Evolutionary conservation across 148 eudicot species (phyloP), one percentile per base, ranked within the genome.

Genomic region (Drosera capensis): DNA sequence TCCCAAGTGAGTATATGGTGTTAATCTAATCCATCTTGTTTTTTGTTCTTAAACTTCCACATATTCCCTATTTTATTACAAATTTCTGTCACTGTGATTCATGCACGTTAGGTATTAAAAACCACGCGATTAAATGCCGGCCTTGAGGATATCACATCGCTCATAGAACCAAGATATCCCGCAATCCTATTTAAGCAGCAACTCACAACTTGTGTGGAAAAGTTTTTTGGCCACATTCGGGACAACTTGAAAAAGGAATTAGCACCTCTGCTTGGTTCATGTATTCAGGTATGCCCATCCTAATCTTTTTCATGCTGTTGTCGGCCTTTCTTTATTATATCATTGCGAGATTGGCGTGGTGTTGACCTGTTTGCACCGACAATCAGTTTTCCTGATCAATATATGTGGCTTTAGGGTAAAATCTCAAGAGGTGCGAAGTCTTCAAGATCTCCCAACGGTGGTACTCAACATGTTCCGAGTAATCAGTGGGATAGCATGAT

Each of bases 281-380:
- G 99, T 71, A 92, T 92, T 71, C 99, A 92, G 88, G 99, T 81
- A n/a, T n/a, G n/a, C n/a, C n/a, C n/a, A n/a, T n/a, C n/a, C n/a
- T n/a, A n/a, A n/a, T n/a, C n/a, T n/a, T n/a, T n/a, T n/a, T n/a
- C n/a, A n/a, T n/a, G n/a, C n/a, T n/a, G n/a, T n/a, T n/a, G n/a
- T n/a, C n/a, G n/a, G n/a, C n/a, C n/a, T n/a, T n/a, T n/a, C n/a
- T n/a, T n/a, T n/a, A n/a, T n/a, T n/a, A n/a, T n/a, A n/a, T n/a
- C n/a, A n/a, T n/a, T n/a, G n/a, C n/a, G n/a, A n/a, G n/a, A n/a
- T n/a, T n/a, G n/a, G n/a, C n/a, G n/a, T n/a, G n/a, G n/a, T n/a
- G n/a, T n/a, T n/a, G n/a, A n/a, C n/a, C n/a, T n/a, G n/a, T n/a
- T n/a, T n/a, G n/a, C n/a, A n/a, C n/a, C n/a, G n/a, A n/a, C n/a